Conservation (phyloP, 176 grass and related monocot genomes). For the Aegilops umbellulata region DNA sequence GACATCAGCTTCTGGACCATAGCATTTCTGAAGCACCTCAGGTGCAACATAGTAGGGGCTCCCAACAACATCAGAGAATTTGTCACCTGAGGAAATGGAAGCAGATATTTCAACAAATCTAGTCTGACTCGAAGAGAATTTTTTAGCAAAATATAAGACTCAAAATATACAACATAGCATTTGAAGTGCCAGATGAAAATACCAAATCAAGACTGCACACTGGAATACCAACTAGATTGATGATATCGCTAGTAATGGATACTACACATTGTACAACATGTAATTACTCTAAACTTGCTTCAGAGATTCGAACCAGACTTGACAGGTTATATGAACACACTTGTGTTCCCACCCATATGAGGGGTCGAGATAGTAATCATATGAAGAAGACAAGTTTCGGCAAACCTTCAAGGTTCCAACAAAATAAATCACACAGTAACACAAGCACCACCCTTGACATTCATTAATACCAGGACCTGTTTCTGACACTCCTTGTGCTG, state of each 20-base stretch:
- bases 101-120: constrained; percentile 17
- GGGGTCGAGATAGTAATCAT: background rate
- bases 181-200: constrained; percentile 2
- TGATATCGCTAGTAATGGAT: background rate
- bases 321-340: background rate
- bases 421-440: background rate
- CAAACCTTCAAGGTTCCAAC: background rate
- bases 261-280: background rate
- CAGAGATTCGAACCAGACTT: constrained; percentile 1
- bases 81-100: constrained; percentile 57
- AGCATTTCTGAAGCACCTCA: constrained; percentile 91
- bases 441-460: background rate
- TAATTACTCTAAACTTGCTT: background rate
- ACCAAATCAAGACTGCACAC: background rate
- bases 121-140: background rate
- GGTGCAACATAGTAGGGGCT: constrained; percentile 99
- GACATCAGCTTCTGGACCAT: constrained; percentile 98
- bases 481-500: background rate
- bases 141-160: background rate
- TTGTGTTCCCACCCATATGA: background rate
- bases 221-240: background rate
- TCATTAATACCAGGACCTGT: background rate
- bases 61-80: constrained; percentile 94
- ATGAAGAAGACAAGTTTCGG: background rate
- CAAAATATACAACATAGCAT: constrained; percentile 1